Conservation (phyloP, 2,329 filamentous ascomycete species). For the Whalleya microplaca region DNA sequence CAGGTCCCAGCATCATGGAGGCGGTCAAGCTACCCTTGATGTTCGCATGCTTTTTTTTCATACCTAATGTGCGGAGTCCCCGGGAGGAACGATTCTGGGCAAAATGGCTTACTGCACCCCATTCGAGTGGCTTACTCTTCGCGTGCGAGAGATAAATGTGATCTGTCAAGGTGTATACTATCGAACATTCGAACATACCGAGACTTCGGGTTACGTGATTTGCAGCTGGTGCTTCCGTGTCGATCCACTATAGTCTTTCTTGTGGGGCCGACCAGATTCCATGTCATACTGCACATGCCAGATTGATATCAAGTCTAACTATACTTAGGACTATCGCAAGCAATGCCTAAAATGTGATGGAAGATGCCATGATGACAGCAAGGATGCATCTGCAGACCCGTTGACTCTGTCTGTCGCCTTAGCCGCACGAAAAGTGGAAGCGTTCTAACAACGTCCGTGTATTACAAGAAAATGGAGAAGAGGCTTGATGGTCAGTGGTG, state of each 20-base stretch:
- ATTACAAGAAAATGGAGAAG: no score
- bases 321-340: slow-evolving; percentile 16
- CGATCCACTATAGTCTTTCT: slow-evolving; percentile 25
- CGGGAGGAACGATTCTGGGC: background rate
- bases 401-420: slow-evolving; percentile 26
- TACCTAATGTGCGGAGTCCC: slow-evolving; percentile 6
- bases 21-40: slow-evolving; percentile 17
- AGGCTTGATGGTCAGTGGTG: no score
- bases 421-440: slow-evolving; percentile 7
- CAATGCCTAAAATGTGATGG: slow-evolving; percentile 24
- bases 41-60: background rate
- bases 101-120: background rate
- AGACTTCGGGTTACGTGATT: slow-evolving; percentile 19
- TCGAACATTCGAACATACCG: slow-evolving; percentile 24
- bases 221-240: slow-evolving; percentile 26
- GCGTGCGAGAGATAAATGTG: background rate
- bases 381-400: slow-evolving; percentile 21
- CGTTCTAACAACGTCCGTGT: background rate
- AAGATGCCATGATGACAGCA: slow-evolving; percentile 13
- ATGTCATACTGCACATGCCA: slow-evolving; percentile 25
- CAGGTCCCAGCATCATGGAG: slow-evolving; percentile 16
- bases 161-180: slow-evolving; percentile 25
- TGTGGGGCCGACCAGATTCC: slow-evolving; percentile 17
- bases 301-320: slow-evolving; percentile 23
- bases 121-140: background rate